Base-by-base conservation (phyloP, 495 filamentous ascomycete genomes). In the Penicillium waksmanii region DNA sequence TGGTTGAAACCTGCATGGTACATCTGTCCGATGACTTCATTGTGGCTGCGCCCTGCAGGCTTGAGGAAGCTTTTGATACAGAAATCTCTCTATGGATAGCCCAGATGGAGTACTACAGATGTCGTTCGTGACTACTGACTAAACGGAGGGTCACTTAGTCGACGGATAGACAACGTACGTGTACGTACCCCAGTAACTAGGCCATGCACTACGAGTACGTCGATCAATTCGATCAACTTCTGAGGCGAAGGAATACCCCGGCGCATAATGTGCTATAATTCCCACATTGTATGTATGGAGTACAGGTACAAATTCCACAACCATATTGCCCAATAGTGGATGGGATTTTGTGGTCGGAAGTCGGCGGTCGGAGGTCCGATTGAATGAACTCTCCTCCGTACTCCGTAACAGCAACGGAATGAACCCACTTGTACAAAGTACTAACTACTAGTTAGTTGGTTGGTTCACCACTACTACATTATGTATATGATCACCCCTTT, bases 161-260 rank as follows among this genome's bases (percentile, higher is more conserved):
- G 23, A 3, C 49, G n/a, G 36, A 33, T 23, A 15, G 48, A 33
- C n/a, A 35, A 35, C 34, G 31, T 62, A 62, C 59, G 38, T 57
- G 48, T 56, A 23, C 18, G 7, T 17, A 2, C 42, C 17, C 42
- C n/a, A 21, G 18, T 31, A 31, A 31, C 3, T 8, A 31, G 27
- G 5, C 49, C 31, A 36, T 44, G 10, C 46, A 9, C 33, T 31
- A 38, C 21, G 51, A 38, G 12, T 51, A 43, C 43, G 56, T 56
- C 56, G 53, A 64, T 64, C 61, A 33, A 13, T 25, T 56, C 56
- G 53, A 64, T 64, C 61, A 33, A 13, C 34, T 38, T 18, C 25
- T 21, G 23, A 42, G 46, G 31, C 40, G 36, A 46, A 18, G 42
- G 47, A n/a, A 13, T 9, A 38, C 11, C 34, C 15, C 36, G 36